These are phyloP conservation scores for Botrytis deweyae DNA, from an alignment of 2,329 filamentous ascomycete species.

Conservation along the genomic window DNA sequence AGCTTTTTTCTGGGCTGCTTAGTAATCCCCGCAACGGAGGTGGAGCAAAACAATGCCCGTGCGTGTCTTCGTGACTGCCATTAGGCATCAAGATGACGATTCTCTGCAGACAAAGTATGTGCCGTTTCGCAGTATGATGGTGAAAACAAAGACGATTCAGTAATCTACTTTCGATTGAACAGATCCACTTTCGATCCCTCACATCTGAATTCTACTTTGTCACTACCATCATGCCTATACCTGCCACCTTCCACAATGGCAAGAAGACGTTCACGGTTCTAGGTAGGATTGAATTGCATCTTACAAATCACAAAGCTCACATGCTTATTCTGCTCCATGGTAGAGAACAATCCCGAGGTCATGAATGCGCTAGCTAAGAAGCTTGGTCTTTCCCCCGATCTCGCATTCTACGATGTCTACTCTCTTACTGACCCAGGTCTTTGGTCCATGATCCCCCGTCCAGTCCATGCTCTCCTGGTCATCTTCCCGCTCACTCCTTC, in stretches of 20 bases:
- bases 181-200: not conserved
- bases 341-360: slow-evolving; percentile 71
- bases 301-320: not conserved
- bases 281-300: slow-evolving; percentile 17
- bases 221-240: slow-evolving; percentile 24
- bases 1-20: not conserved
- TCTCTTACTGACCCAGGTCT: slow-evolving; percentile 83
- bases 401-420: slow-evolving; percentile 89
- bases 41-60: not conserved
- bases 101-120: not conserved
- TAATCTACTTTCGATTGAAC: not conserved
- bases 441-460: slow-evolving; percentile 82
- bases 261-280: slow-evolving; percentile 32
- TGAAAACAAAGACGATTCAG: not conserved
- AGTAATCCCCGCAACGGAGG: not conserved
- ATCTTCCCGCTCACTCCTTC: slow-evolving; percentile 82
- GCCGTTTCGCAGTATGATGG: not conserved
- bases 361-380: slow-evolving; percentile 81
- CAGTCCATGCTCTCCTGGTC: slow-evolving; percentile 82
- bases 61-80: not conserved
- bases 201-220: not conserved
- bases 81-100: slow-evolving; percentile 5
- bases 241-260: slow-evolving; percentile 24
- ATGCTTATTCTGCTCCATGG: slow-evolving; percentile 33
- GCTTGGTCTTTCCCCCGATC: slow-evolving; percentile 73